A percentile compares a stretch with the other conserved stretches of the same genome.
phyloP scores from a whole-genome alignment of 129 eudicot species.

The Erigeron canadensis region DNA sequence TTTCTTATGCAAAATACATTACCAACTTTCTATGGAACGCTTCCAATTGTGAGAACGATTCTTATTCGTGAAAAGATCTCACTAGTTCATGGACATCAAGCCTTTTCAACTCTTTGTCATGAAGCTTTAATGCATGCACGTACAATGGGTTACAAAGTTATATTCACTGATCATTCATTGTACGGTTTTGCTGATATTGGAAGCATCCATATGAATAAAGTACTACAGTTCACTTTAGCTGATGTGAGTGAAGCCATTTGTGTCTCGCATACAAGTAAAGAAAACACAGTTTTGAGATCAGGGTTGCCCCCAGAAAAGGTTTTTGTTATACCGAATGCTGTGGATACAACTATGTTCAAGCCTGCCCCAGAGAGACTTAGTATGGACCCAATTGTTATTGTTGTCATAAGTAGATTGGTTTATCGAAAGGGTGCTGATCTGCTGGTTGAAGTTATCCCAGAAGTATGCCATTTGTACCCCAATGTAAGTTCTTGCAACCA shows the following conservation, averaged over 20 bases:
- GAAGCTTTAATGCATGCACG: slow-evolving; percentile 98
- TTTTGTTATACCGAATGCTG: slow-evolving; percentile 94
- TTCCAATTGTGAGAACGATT: slow-evolving; percentile 78
- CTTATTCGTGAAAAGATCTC: slow-evolving; percentile 84
- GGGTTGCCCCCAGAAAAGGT: slow-evolving; percentile 94
- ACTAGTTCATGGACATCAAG: slow-evolving; percentile 94
- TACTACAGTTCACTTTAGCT: slow-evolving; percentile 88
- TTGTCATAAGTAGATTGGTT: slow-evolving; percentile 95
- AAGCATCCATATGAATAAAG: slow-evolving; percentile 96
- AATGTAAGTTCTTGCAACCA: slow-evolving; percentile 58
- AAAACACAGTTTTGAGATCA: slow-evolving; percentile 87
- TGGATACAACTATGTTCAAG: slow-evolving; percentile 95
- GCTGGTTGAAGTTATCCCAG: slow-evolving; percentile 97
- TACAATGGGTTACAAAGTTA: slow-evolving; percentile 95
- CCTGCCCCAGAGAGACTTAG: slow-evolving; percentile 77
- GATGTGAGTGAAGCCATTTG: slow-evolving; percentile 96
- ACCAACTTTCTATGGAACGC: slow-evolving; percentile 90
- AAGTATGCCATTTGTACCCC: slow-evolving; percentile 88
- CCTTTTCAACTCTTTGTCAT: slow-evolving; percentile 95
- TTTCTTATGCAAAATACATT: slow-evolving; percentile 87
- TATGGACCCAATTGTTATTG: slow-evolving; percentile 68
- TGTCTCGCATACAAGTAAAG: slow-evolving; percentile 98
- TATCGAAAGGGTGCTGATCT: slow-evolving; percentile 96
- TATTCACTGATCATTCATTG: slow-evolving; percentile 98
- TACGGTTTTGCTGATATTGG: slow-evolving; percentile 97